Evolutionary conservation across 257 asterid species (phyloP).

Genomic region (Plantago elongata): DNA sequence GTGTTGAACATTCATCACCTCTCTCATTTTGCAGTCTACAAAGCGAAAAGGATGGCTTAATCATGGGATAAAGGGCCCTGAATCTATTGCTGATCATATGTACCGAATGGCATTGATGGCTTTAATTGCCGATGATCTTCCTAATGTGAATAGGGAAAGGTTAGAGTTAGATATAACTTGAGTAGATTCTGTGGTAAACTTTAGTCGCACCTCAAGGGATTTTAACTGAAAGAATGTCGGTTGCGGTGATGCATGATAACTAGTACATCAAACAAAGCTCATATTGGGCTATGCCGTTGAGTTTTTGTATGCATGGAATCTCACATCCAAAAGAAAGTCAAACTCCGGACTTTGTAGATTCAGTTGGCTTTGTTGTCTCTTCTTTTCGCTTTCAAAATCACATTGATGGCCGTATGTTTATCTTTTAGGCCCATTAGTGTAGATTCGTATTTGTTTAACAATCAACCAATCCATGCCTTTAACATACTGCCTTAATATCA

Average conservation of each 20-base stretch:
- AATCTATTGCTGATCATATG: constrained; percentile 97
- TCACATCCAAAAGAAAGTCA: not conserved
- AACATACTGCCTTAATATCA: not conserved
- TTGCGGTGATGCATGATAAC: not conserved
- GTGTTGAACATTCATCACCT: constrained; percentile 3
- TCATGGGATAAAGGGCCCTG: constrained; percentile 81
- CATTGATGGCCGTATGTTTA: too few species aligned
- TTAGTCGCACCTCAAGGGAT: not conserved
- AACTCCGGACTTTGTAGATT: not conserved
- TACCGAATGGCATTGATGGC: constrained; percentile 97
- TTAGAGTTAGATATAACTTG: constrained; percentile 39
- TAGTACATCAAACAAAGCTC: not conserved
- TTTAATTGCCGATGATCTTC: constrained; percentile 73
- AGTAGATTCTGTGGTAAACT: not conserved
- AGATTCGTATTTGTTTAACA: too few species aligned
- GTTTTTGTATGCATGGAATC: not conserved
- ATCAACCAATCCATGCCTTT: too few species aligned
- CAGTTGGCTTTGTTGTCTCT: too few species aligned
- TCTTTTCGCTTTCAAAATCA: too few species aligned
- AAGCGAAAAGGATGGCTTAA: constrained; percentile 97
- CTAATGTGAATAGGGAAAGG: constrained; percentile 94
- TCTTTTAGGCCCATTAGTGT: too few species aligned
- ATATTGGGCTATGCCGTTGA: not conserved
- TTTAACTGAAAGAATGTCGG: not conserved
- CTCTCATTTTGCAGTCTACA: constrained; percentile 48